Base-by-base conservation (phyloP, 129 eudicot species). In the Escallonia rubra region DNA sequence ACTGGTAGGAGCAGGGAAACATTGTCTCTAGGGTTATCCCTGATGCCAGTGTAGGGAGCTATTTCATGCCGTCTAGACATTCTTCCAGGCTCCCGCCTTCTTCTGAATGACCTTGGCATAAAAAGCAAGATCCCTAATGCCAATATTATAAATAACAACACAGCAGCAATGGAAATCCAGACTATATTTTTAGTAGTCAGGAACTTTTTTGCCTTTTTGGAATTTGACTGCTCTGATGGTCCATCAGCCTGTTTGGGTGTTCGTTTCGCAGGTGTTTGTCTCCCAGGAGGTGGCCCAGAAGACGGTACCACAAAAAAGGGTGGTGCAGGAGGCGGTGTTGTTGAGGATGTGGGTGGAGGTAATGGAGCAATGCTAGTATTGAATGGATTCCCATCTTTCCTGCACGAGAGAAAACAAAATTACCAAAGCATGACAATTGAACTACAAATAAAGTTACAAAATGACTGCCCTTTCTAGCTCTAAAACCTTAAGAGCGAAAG, bases 351-450 rank as follows among this genome's bases (percentile, higher is more conserved):
- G 12, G 94, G 86, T 55, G 96, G 82, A 70, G 96, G 67, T 61
- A 79, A 65, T 38, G 95, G 90, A 59, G 96, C 72, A 64, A 65
- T 55, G 76, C 83, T 79, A 59, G 80, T 77, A 51, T 84, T 84
- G 70, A 93, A 82, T 51, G 54, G 83, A 82, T 93, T 93, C 60
- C 98, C 98, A 10, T 77, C 86, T 8, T 65, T 72, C 66, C 94
- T 89, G 96, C 79, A 76, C 49, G 66, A 68, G 10, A 59, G 59
- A 60, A 53, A 56, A 48, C 13, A 14, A 70, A 43, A 51, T 10
- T 41, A 63, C 9, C 14, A 39, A 8, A 13, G 40, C 14, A 56
- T n/a, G 44, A 68, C 34, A 57, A 44, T 10, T 16, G 59, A 12
- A 8, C 13, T 14, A 54, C 4, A 23, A 23, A 23, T 23, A 23